These are phyloP conservation scores for Globisporangium nodosum DNA, from an alignment of 352 stramenopile genomes.

Conservation along the genomic window DNA sequence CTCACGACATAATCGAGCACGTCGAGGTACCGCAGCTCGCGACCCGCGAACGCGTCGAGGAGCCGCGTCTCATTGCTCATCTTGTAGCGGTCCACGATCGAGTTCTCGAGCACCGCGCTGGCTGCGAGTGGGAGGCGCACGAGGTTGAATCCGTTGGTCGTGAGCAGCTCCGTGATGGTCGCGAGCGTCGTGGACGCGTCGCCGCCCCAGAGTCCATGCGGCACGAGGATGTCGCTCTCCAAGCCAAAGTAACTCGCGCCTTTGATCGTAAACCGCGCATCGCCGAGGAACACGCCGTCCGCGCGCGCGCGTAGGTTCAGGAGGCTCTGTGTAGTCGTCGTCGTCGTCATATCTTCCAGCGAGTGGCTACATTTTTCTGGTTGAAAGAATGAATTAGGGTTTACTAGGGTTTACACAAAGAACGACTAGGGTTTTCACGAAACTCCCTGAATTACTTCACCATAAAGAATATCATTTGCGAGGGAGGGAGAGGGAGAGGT, in stretches of 20 bases:
- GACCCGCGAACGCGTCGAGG: slow-evolving; percentile 20
- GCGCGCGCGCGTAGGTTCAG: slow-evolving; percentile 22
- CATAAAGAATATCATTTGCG: neutral
- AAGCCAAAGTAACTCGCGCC: slow-evolving; percentile 60
- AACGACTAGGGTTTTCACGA: too few species aligned
- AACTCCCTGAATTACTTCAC: neutral
- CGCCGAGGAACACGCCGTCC: slow-evolving; percentile 31
- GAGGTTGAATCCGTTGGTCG: slow-evolving; percentile 40
- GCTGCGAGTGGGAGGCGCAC: slow-evolving; percentile 46
- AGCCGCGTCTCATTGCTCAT: slow-evolving; percentile 36
- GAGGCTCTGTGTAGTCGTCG: neutral
- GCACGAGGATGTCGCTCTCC: slow-evolving; percentile 53
- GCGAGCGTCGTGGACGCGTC: slow-evolving; percentile 38
- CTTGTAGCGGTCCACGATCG: slow-evolving; percentile 26
- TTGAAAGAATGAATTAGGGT: too few species aligned
- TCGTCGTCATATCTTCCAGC: too few species aligned
- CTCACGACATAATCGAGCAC: slow-evolving; percentile 45
- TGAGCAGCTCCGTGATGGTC: slow-evolving; percentile 26
- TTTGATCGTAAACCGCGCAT: slow-evolving; percentile 38
- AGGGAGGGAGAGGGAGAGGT: neutral
- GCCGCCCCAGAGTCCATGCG: slow-evolving; percentile 59
- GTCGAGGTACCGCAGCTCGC: slow-evolving; percentile 39
- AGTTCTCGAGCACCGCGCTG: slow-evolving; percentile 33
- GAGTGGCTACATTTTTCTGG: too few species aligned
- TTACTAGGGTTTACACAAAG: too few species aligned